Evolutionary conservation across 129 eudicot species (phyloP).

Genomic region (Ambrosia trifida): DNA sequence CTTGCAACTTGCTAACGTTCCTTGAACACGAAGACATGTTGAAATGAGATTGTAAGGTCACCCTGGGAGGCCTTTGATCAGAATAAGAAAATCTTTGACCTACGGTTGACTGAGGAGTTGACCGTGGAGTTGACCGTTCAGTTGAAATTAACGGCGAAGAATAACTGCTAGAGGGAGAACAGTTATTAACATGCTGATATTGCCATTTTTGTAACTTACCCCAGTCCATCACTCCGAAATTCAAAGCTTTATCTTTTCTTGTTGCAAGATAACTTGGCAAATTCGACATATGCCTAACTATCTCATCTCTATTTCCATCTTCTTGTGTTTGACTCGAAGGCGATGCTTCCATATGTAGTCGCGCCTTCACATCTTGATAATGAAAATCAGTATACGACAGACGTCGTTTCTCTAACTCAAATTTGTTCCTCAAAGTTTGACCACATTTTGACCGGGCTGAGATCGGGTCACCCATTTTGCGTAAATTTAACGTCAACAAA

Average conservation of each 20-base stretch:
- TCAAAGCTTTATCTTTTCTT: conserved; percentile 59
- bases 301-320: conserved; percentile 48
- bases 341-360: conserved; percentile 25
- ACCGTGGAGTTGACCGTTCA: conserved; percentile 31
- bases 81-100: conserved; percentile 45
- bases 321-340: conserved; percentile 35
- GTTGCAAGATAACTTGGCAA: conserved; percentile 71
- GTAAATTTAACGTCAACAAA: conserved; percentile 12
- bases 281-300: conserved; percentile 71
- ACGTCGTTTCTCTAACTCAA: conserved; percentile 41
- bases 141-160: conserved; percentile 47
- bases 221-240: conserved; percentile 90
- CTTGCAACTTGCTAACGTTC: conserved; percentile 31
- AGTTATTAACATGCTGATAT: conserved; percentile 37
- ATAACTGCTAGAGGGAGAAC: conserved; percentile 52
- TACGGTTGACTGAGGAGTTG: conserved; percentile 42
- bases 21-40: conserved; percentile 33
- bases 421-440: conserved; percentile 39
- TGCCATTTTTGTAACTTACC: conserved; percentile 71
- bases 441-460: conserved; percentile 30
- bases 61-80: conserved; percentile 36
- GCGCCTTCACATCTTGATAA: conserved; percentile 46
- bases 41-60: conserved; percentile 46
- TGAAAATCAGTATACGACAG: conserved; percentile 47
- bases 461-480: conserved; percentile 32